These are phyloP conservation scores for Mycena maculata DNA, from an alignment of 768 basidiomycete genomes.

Conservation along the genomic window DNA sequence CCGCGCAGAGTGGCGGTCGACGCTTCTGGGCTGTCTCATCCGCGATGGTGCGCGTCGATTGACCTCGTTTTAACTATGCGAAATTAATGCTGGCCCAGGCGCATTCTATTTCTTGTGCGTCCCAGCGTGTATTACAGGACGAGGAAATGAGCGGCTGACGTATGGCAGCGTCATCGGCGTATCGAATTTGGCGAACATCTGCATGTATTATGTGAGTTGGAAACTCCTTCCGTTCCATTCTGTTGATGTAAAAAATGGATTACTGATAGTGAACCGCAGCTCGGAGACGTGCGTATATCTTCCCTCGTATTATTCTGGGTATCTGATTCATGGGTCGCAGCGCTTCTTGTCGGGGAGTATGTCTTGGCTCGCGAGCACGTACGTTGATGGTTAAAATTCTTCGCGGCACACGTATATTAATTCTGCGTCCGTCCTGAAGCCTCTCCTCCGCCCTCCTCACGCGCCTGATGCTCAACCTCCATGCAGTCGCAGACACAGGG, in stretches of 20 bases:
- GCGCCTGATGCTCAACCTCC: slow-evolving; percentile 23
- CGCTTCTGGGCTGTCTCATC: background rate
- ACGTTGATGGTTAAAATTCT: too few species aligned
- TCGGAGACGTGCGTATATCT: background rate
- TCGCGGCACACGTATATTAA: background rate
- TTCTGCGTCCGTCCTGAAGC: background rate
- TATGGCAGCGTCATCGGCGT: background rate
- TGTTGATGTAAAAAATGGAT: too few species aligned
- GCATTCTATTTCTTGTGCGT: slow-evolving; percentile 17
- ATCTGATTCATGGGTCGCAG: background rate
- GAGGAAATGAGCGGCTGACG: background rate
- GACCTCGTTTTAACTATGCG: too few species aligned
- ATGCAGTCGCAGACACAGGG: background rate
- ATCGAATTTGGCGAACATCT: background rate
- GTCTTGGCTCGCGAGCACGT: background rate
- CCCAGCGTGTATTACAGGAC: background rate
- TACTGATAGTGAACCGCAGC: background rate
- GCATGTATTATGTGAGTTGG: background rate
- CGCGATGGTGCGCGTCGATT: slow-evolving; percentile 8
- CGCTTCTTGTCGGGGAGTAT: background rate
- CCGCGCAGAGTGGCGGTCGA: background rate
- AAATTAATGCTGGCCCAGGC: background rate
- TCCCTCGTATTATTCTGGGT: background rate
- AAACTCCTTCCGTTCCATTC: too few species aligned
- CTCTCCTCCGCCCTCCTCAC: background rate